A percentile compares a stretch with the other conserved stretches of the same genome.
These are phyloP conservation scores for Arabidopsis arenosa DNA, from an alignment of 345 rosid species.

Conservation along the genomic window DNA sequence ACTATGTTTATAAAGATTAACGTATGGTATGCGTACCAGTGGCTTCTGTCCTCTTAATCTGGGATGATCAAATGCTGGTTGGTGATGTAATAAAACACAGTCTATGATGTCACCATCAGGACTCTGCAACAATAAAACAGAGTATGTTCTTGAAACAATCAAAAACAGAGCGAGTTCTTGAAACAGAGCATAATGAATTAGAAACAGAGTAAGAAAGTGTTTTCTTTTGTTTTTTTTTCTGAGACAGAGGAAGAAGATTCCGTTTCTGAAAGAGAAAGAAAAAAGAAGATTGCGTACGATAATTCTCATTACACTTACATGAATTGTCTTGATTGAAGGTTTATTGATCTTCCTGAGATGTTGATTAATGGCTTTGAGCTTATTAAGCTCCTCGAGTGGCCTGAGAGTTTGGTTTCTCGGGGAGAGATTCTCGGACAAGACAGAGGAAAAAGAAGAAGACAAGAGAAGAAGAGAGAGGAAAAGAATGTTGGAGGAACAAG, in stretches of 20 bases:
- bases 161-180: slow-evolving; percentile 2
- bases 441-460: slow-evolving; percentile 55
- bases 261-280: background rate
- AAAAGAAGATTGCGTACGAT: background rate
- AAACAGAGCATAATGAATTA: slow-evolving; percentile 17
- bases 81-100: slow-evolving; percentile 77
- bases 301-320: slow-evolving; percentile 51
- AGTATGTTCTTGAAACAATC: background rate
- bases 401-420: slow-evolving; percentile 67
- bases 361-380: slow-evolving; percentile 57
- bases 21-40: slow-evolving; percentile 51
- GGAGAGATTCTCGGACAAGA: slow-evolving; percentile 42
- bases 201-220: slow-evolving; percentile 11
- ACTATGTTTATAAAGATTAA: background rate
- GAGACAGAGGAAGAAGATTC: slow-evolving; percentile 6
- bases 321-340: slow-evolving; percentile 79
- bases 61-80: slow-evolving; percentile 98
- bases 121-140: slow-evolving; percentile 59
- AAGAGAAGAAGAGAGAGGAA: slow-evolving; percentile 39
- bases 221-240: background rate
- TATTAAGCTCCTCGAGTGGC: slow-evolving; percentile 64
- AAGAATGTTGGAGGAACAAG: slow-evolving; percentile 49
- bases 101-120: slow-evolving; percentile 91
- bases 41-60: slow-evolving; percentile 72
- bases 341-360: slow-evolving; percentile 88